A percentile compares a stretch with the other conserved stretches of the same genome.
Conservation (phyloP, 305 asterid species). For the Caryopteris hybrid region DNA sequence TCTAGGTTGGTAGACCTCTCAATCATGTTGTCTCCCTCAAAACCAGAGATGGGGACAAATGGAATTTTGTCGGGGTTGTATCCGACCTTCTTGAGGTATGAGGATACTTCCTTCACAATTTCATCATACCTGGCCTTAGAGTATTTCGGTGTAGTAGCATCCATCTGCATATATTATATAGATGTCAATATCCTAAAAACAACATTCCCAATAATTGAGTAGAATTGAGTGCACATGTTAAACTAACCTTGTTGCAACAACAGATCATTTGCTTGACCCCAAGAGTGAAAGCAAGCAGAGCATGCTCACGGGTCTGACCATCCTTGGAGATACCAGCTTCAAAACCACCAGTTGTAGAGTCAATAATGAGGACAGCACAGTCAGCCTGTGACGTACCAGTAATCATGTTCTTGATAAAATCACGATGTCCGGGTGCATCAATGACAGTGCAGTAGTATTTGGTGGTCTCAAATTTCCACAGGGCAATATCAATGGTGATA, state of each 20-base stretch:
- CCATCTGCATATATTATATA: conserved; percentile 30
- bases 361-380: conserved; percentile 63
- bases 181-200: neutral
- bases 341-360: conserved; percentile 43
- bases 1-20: conserved; percentile 36
- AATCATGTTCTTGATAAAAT: conserved; percentile 24
- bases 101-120: conserved; percentile 47
- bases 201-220: neutral
- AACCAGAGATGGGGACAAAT: conserved; percentile 26
- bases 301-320: conserved; percentile 80
- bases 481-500: no score
- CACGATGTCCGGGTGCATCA: no score
- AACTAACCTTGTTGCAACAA: conserved; percentile 52
- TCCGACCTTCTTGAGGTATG: conserved; percentile 43
- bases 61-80: conserved; percentile 35
- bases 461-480: no score
- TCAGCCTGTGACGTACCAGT: conserved; percentile 76
- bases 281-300: conserved; percentile 67
- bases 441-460: no score
- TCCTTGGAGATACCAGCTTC: conserved; percentile 78
- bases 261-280: conserved; percentile 60
- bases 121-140: conserved; percentile 56
- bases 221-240: neutral
- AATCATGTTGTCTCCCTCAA: conserved; percentile 11
- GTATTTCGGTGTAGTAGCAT: conserved; percentile 54